phyloP scores from a whole-genome alignment of 2,329 filamentous ascomycete species.

The Apiospora aurea region DNA sequence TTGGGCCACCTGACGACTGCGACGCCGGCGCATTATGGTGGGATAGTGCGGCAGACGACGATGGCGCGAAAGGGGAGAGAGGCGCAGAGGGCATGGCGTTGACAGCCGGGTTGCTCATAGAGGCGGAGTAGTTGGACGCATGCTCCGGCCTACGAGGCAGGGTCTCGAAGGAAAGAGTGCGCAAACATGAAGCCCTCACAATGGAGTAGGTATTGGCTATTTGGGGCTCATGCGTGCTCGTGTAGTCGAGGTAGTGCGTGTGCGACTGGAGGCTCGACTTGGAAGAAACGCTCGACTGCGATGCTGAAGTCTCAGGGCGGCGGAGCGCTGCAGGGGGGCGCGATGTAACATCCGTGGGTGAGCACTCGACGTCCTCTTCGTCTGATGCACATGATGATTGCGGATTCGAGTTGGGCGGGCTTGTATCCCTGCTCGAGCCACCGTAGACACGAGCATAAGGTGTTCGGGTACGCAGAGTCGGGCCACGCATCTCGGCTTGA shows the following conservation, averaged over 20 bases:
- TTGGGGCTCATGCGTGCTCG: constrained; percentile 71
- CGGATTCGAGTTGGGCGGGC: constrained; percentile 60
- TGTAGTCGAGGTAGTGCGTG: constrained; percentile 72
- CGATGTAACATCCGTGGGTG: constrained; percentile 25
- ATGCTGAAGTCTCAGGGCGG: constrained; percentile 54
- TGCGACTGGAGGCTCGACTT: constrained; percentile 58
- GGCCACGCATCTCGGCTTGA: constrained; percentile 52
- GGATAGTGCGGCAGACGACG: constrained; percentile 37
- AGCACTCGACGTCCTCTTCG: constrained; percentile 37
- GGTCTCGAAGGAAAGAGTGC: constrained; percentile 71
- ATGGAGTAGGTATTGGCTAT: constrained; percentile 70
- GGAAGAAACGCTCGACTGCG: constrained; percentile 61
- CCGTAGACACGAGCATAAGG: constrained; percentile 65
- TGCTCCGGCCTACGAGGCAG: constrained; percentile 61
- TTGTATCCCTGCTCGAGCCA: constrained; percentile 52
- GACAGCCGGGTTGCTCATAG: constrained; percentile 38
- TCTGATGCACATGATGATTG: constrained; percentile 57
- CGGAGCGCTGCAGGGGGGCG: constrained; percentile 44
- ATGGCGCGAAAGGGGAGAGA: constrained; percentile 44
- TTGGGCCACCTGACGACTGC: constrained; percentile 65
- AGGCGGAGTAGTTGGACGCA: constrained; percentile 40
- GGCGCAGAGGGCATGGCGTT: constrained; percentile 51
- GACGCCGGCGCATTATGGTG: constrained; percentile 61
- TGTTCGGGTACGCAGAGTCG: constrained; percentile 66
- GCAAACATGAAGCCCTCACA: constrained; percentile 69